phyloP scores from a whole-genome alignment of 2,329 filamentous ascomycete genomes.

The Calonectria hongkongensis region DNA sequence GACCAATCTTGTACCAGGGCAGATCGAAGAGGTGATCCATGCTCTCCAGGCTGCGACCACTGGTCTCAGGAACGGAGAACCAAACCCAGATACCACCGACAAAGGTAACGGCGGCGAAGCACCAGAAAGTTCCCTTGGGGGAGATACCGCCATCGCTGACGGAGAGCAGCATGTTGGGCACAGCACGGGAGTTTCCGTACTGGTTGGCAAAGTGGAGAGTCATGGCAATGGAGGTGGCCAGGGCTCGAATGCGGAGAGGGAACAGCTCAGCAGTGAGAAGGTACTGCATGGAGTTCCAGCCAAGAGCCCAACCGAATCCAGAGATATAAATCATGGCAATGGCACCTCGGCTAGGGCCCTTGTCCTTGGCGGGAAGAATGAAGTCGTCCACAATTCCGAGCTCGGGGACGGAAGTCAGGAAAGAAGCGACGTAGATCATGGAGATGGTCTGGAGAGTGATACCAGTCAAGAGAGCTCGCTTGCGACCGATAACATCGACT shows the following conservation, averaged over 20 bases:
- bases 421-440: conserved; percentile 78
- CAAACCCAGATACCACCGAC: conserved; percentile 82
- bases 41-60: conserved; percentile 78
- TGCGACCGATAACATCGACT: conserved; percentile 86
- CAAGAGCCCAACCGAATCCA: conserved; percentile 81
- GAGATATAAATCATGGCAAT: conserved; percentile 84
- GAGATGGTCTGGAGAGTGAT: conserved; percentile 76
- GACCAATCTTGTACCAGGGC: conserved; percentile 85
- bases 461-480: conserved; percentile 77
- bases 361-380: conserved; percentile 67
- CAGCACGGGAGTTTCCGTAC: conserved; percentile 84
- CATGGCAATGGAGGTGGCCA: conserved; percentile 84
- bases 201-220: conserved; percentile 87
- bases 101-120: conserved; percentile 81
- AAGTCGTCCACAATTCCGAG: conserved; percentile 70
- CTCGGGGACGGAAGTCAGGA: conserved; percentile 77
- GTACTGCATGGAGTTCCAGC: conserved; percentile 87
- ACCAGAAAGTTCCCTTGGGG: conserved; percentile 84
- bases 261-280: conserved; percentile 86
- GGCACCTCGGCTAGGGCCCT: conserved; percentile 77
- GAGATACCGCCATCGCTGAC: conserved; percentile 67
- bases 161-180: conserved; percentile 82
- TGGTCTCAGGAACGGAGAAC: conserved; percentile 84
- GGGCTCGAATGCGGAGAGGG: conserved; percentile 82
- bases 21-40: conserved; percentile 84